Evolutionary conservation across 345 rosid species (phyloP).

Genomic region (Melaleuca quinquenervia): DNA sequence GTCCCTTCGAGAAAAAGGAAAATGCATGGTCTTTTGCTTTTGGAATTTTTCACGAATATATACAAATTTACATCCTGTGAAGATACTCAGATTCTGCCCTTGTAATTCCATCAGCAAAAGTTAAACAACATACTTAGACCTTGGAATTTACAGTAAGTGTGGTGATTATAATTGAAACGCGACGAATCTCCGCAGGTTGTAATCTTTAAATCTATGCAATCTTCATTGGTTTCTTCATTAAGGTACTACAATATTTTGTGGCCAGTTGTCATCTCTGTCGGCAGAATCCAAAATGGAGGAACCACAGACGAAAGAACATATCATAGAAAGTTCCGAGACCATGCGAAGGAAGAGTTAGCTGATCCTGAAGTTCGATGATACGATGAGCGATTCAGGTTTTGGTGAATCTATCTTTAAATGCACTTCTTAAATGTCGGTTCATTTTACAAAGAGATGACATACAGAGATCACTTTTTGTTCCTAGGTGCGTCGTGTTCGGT

Average conservation of each 20-base stretch:
- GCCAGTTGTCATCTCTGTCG: background rate
- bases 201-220: background rate
- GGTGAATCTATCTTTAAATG: background rate
- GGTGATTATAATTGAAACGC: background rate
- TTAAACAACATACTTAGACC: background rate
- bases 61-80: background rate
- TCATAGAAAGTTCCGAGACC: background rate
- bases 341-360: background rate
- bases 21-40: background rate
- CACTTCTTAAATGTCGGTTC: background rate
- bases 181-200: background rate
- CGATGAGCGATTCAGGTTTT: background rate
- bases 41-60: background rate
- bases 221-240: background rate
- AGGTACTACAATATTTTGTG: background rate
- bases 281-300: background rate
- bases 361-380: background rate
- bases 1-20: background rate
- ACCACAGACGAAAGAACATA: background rate
- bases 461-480: background rate
- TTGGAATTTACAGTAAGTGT: background rate
- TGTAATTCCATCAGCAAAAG: background rate
- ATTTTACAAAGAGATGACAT: background rate
- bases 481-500: background rate
- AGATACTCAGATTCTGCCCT: background rate